Conservation (phyloP, 805 yeast genomes). For the Hanseniaspora jakobsenii region DNA sequence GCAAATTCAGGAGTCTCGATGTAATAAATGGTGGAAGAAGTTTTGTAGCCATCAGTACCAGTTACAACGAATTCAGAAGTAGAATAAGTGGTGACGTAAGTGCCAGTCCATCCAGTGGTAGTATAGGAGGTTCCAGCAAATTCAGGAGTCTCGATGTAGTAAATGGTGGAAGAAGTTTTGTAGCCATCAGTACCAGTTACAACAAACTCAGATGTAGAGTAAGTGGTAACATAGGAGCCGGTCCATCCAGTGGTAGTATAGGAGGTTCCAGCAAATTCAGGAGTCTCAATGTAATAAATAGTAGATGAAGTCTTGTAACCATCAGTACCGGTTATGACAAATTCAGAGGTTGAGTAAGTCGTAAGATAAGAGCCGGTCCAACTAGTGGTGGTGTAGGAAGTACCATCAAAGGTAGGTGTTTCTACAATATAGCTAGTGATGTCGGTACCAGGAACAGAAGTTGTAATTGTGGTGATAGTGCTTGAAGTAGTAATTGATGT, state of each 20-base stretch:
- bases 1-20: neutral
- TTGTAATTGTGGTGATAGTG: conserved; percentile 7
- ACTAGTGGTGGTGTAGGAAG: no score
- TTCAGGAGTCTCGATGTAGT: conserved; percentile 5
- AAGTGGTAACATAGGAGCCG: neutral
- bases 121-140: neutral
- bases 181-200: neutral
- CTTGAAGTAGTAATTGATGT: no score
- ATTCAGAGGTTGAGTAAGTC: no score
- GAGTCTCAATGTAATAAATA: conserved; percentile 11
- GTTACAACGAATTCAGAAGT: neutral
- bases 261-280: neutral
- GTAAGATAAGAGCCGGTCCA: conserved; percentile 7
- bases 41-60: neutral
- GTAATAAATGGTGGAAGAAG: neutral
- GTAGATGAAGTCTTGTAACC: neutral
- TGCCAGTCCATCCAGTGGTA: conserved; percentile 1
- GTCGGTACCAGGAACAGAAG: no score
- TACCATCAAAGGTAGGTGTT: no score
- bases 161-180: neutral
- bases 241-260: conserved; percentile 4
- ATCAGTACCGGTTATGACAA: no score
- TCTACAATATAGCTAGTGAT: no score
- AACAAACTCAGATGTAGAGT: neutral
- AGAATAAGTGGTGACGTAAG: neutral